Base-by-base conservation (phyloP, 768 basidiomycete species). In the Kwoniella shandongensis region DNA sequence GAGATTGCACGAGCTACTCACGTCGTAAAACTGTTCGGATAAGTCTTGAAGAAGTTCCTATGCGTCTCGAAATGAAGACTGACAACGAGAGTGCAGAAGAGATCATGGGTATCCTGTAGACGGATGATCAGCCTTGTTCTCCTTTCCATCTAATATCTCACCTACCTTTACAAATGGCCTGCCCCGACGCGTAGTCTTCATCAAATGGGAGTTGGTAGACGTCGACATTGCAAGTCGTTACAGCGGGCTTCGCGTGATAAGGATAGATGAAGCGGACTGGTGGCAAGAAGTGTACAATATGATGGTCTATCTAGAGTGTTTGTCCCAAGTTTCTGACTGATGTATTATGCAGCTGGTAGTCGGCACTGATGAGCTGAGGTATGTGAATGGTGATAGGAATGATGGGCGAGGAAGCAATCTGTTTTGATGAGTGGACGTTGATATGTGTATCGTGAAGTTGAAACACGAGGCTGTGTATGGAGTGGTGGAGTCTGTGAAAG, bases 181-280 rank as follows among this genome's bases (percentile, higher is more conserved):
- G 61, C 92, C 92, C 73, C 92, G 85, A 81, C 91, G 90, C 75
- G 92, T 94, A 13, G 89, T 94, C 84, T 94, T 93, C 92, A 97
- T 96, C 89, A 94, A 89, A 78, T 94, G 92, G 25, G 89, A 90
- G 39, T 88, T 85, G 63, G 83, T 84, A 39, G 84, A 81, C 67
- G 82, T 27, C 45, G 61, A 58, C 63, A 65, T 68, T 35, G 44
- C 61, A 51, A 23, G 42, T 17, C 32, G 32, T 42, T 3, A n/a
- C n/a, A n/a, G n/a, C n/a, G n/a, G n/a, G n/a, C n/a, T n/a, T n/a
- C n/a, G n/a, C n/a, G n/a, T n/a, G 36, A 44, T 47, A 15, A 5
- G 44, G 27, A 20, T 25, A 40, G 48, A 7, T 20, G 39, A 45
- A 27, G 47, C 32, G 32, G 13, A 32, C n/a, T n/a, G n/a, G n/a